These are phyloP conservation scores for Chalaropsis thielavioides DNA, from an alignment of 2,329 filamentous ascomycete genomes.

Conservation along the genomic window DNA sequence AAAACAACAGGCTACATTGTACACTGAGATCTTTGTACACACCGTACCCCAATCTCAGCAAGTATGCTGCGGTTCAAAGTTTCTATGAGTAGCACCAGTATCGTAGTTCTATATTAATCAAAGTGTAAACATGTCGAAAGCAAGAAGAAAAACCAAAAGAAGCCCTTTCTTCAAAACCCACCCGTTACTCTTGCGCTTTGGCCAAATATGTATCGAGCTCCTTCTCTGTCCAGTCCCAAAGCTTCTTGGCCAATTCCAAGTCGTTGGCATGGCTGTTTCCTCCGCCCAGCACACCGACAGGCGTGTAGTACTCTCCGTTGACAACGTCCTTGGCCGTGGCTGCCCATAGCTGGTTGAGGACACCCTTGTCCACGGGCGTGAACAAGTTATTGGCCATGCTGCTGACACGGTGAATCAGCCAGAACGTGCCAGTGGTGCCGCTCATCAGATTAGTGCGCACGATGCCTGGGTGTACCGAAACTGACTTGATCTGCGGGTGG, in stretches of 20 bases:
- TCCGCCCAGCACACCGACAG: conserved; percentile 23
- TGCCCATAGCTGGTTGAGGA: conserved; percentile 32
- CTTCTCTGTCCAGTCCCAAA: conserved; percentile 28
- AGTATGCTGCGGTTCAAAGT: too few species aligned
- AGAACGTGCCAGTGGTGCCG: conserved; percentile 13
- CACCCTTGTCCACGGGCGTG: conserved; percentile 24
- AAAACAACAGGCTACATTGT: too few species aligned
- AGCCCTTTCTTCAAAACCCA: background rate
- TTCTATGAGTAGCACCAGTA: background rate
- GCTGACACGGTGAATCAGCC: conserved; percentile 15
- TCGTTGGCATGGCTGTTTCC: conserved; percentile 20
- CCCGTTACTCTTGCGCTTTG: background rate
- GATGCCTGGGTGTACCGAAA: conserved; percentile 23
- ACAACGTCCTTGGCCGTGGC: conserved; percentile 25
- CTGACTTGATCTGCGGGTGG: conserved; percentile 21
- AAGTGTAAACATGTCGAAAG: too few species aligned
- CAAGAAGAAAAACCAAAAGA: background rate
- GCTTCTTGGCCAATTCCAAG: conserved; percentile 22
- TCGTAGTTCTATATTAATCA: background rate
- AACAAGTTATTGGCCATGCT: conserved; percentile 19
- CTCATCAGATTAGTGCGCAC: conserved; percentile 23
- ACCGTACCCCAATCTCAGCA: too few species aligned
- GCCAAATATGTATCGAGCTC: conserved; percentile 21
- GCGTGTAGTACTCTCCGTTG: conserved; percentile 25
- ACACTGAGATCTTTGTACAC: too few species aligned